These are phyloP conservation scores for Suhomyces anneliseae DNA, from an alignment of 1,139 yeast genomes.

Conservation along the genomic window DNA sequence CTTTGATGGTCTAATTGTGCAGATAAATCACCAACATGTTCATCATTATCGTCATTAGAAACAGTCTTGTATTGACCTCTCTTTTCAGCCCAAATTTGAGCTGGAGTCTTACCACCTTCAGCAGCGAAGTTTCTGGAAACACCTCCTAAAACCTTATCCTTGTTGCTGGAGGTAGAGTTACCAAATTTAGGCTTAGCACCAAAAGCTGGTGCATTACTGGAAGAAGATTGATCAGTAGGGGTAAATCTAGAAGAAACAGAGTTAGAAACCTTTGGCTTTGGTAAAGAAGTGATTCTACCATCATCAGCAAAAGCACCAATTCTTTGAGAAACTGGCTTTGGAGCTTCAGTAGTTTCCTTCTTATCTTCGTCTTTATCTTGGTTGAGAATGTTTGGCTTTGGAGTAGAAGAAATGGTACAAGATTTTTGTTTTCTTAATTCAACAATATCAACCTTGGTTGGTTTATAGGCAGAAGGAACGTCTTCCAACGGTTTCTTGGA, in stretches of 20 bases:
- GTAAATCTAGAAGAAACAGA: conserved; percentile 54
- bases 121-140: conserved; percentile 68
- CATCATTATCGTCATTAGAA: conserved; percentile 23
- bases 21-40: conserved; percentile 14
- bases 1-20: conserved; percentile 14
- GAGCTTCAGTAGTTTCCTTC: conserved; percentile 8
- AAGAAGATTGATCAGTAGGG: conserved; percentile 13
- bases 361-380: conserved; percentile 26
- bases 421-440: conserved; percentile 48
- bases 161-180: conserved; percentile 25
- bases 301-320: conserved; percentile 38
- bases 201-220: conserved; percentile 36
- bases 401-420: conserved; percentile 46
- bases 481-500: conserved; percentile 58
- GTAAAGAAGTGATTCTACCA: conserved; percentile 60
- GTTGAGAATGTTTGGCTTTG: conserved; percentile 27
- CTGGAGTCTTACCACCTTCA: conserved; percentile 85
- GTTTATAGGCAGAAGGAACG: conserved; percentile 67
- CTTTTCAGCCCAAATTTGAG: conserved; percentile 94
- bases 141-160: conserved; percentile 60
- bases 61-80: conserved; percentile 62
- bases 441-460: conserved; percentile 52
- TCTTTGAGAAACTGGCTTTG: conserved; percentile 48
- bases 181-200: conserved; percentile 55
- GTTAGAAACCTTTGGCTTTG: conserved; percentile 60